Conservation (phyloP, 495 filamentous ascomycete genomes). For the Pseudotulostoma volvatum region DNA sequence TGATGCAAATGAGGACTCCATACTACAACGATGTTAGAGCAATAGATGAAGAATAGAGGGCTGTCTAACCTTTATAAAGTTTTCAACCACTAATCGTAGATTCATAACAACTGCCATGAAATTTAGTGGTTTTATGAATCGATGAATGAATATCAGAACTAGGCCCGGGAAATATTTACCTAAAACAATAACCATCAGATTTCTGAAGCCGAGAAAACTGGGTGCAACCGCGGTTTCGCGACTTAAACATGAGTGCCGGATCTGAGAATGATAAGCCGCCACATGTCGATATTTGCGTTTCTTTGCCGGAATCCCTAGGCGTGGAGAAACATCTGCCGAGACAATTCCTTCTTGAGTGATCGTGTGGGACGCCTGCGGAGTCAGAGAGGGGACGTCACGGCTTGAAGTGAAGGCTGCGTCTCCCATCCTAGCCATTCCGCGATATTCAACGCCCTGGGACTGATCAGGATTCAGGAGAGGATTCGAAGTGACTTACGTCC, state of each 20-base stretch:
- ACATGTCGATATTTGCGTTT: conserved; percentile 69
- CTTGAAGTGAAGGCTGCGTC: conserved; percentile 2
- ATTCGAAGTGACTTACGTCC: too few species aligned
- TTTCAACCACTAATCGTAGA: conserved; percentile 83
- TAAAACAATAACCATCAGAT: conserved; percentile 88
- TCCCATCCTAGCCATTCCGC: conserved; percentile 1
- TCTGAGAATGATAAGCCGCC: conserved; percentile 60
- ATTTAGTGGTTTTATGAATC: too few species aligned
- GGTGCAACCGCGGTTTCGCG: conserved; percentile 56
- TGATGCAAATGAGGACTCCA: conserved; percentile 81
- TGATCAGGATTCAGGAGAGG: too few species aligned
- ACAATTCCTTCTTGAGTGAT: too few species aligned
- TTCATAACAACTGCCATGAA: conserved; percentile 63
- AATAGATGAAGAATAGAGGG: neutral
- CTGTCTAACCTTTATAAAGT: conserved; percentile 76
- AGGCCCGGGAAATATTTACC: too few species aligned
- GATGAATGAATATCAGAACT: too few species aligned
- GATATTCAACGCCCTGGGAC: too few species aligned
- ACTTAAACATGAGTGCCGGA: conserved; percentile 65
- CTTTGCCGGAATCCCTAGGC: too few species aligned
- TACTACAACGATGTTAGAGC: conserved; percentile 37
- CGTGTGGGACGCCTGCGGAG: too few species aligned
- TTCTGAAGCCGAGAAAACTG: conserved; percentile 85
- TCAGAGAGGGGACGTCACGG: neutral
- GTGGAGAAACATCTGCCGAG: too few species aligned